Evolutionary conservation across 495 filamentous ascomycete genomes (phyloP).

Genomic region (Apiosordaria backusii): DNA sequence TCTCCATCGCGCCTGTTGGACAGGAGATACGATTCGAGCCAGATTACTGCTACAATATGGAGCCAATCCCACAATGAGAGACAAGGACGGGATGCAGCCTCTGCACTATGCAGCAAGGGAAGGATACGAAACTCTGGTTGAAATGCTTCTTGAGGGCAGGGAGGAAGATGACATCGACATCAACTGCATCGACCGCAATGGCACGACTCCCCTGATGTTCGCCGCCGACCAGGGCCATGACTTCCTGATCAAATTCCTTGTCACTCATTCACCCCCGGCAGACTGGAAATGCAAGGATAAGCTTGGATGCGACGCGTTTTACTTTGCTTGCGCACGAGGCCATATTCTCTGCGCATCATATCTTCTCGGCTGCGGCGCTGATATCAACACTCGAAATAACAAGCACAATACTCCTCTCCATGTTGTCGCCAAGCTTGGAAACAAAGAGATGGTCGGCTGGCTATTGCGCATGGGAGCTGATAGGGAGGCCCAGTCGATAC

Average conservation of each 20-base stretch:
- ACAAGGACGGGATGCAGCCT: constrained; percentile 22
- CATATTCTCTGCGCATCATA: constrained; percentile 8
- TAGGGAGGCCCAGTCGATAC: not conserved
- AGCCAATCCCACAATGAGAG: constrained; percentile 9
- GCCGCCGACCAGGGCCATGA: constrained; percentile 12
- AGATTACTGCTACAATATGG: constrained; percentile 5
- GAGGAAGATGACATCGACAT: not conserved
- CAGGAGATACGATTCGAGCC: not conserved
- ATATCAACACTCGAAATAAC: constrained; percentile 11
- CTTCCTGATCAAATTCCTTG: constrained; percentile 7
- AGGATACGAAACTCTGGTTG: constrained; percentile 11
- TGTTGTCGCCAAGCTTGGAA: constrained; percentile 12
- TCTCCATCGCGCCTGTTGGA: constrained; percentile 4
- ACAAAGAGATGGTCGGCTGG: constrained; percentile 16
- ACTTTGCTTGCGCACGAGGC: constrained; percentile 14
- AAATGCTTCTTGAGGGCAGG: constrained; percentile 10
- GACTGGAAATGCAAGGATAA: not conserved
- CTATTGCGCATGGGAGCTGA: constrained; percentile 20
- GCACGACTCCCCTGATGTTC: constrained; percentile 12
- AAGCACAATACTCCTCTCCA: constrained; percentile 19
- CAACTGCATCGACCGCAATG: constrained; percentile 5
- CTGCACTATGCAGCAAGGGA: constrained; percentile 25
- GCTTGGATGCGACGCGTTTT: constrained; percentile 11
- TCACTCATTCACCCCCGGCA: not conserved
- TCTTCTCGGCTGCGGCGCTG: constrained; percentile 12